These are phyloP conservation scores for Anisodus acutangulus DNA, from an alignment of 257 asterid species.

Conservation along the genomic window DNA sequence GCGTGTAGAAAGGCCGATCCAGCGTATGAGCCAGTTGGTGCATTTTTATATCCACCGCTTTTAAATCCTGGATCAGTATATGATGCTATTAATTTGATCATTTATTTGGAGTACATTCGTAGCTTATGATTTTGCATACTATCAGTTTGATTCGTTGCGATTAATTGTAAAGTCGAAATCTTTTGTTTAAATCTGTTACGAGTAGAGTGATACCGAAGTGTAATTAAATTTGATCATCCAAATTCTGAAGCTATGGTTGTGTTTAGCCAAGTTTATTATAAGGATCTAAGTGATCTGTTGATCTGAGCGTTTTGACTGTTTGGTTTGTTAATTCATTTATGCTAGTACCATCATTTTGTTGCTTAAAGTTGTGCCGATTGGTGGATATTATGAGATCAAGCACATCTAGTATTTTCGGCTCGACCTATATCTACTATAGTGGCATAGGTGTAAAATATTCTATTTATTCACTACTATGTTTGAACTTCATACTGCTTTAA, in stretches of 20 bases:
- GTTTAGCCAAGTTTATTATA: neutral
- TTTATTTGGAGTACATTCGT: neutral
- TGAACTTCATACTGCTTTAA: too few species aligned
- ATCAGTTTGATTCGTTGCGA: neutral
- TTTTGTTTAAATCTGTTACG: neutral
- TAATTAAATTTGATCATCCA: neutral
- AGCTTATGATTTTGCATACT: conserved; percentile 2
- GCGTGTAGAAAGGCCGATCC: neutral
- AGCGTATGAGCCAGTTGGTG: neutral
- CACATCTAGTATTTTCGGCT: neutral
- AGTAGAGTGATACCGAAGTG: neutral
- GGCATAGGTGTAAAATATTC: neutral
- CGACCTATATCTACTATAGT: neutral
- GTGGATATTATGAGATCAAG: too few species aligned
- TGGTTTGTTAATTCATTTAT: neutral
- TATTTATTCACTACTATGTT: too few species aligned
- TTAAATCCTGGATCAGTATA: neutral
- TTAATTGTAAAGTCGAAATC: neutral
- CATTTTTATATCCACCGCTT: neutral
- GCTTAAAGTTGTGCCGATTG: neutral
- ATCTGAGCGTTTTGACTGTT: neutral
- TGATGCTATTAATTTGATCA: neutral
- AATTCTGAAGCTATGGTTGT: neutral
- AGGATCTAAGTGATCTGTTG: neutral
- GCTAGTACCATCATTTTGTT: neutral